Conservation (phyloP, 1,284 basidiomycete genomes). For the Heterobasidion occidentale region DNA sequence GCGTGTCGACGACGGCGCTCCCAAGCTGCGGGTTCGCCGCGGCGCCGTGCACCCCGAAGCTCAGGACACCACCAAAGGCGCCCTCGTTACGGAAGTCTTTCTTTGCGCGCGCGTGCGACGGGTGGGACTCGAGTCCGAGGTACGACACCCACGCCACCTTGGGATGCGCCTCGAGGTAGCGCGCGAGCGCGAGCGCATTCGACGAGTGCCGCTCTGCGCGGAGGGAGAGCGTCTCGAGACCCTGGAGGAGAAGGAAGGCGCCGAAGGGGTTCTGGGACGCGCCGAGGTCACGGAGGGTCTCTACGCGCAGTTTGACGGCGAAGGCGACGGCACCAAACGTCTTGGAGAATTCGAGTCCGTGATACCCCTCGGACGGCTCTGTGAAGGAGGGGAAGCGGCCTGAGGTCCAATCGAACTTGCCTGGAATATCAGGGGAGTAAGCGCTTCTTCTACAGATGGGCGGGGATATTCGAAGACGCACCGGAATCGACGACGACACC, state of each 20-base stretch:
- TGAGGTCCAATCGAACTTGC: conserved; percentile 81
- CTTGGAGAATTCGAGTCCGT: conserved; percentile 69
- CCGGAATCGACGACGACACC: conserved; percentile 79
- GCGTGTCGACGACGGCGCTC: conserved; percentile 63
- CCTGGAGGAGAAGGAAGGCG: conserved; percentile 80
- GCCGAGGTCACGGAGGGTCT: conserved; percentile 77
- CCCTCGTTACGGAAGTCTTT: conserved; percentile 44
- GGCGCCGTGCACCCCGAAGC: conserved; percentile 75
- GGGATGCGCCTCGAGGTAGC: conserved; percentile 62
- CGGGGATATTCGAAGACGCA: conserved; percentile 10
- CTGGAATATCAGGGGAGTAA: neutral
- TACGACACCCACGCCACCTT: conserved; percentile 81
- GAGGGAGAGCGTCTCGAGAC: conserved; percentile 81
- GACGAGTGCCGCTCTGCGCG: conserved; percentile 70
- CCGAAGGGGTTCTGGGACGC: conserved; percentile 74
- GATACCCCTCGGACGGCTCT: conserved; percentile 78
- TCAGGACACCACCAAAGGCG: conserved; percentile 71
- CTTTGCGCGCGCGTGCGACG: conserved; percentile 55
- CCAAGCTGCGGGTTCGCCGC: conserved; percentile 39
- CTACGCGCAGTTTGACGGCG: conserved; percentile 65
- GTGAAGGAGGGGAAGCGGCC: conserved; percentile 81
- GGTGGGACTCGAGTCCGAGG: conserved; percentile 63
- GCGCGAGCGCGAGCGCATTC: conserved; percentile 70
- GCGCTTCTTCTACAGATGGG: too few relatives aligned
- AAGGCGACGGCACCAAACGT: conserved; percentile 72